Evolutionary conservation across 2,329 filamentous ascomycete species (phyloP), one percentile per base, ranked within the genome.

Genomic region (Coniochaeta ligniaria): DNA sequence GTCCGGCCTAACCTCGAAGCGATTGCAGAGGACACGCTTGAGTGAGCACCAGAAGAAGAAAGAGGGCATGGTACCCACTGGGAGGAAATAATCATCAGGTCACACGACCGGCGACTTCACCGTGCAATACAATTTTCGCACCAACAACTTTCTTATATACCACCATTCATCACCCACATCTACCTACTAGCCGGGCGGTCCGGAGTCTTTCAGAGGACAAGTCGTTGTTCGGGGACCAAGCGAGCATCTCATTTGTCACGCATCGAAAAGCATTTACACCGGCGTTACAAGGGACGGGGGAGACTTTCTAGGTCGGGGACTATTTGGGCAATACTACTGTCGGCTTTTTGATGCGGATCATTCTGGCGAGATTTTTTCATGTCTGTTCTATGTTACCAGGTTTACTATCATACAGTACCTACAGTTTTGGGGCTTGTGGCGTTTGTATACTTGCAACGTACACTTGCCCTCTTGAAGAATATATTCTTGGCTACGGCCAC

Each of bases 21-120:
- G 24, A 80, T 79, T 60, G 81, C 84, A 63, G 82, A 84, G 61
- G 83, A 84, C 64, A 72, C 74, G 9, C 69, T 74, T 59, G 76
- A 78, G 65, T 73, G 47, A 52, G 24, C n/a, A 3, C 8, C 43
- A 14, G 5, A 12, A 31, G 26, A 28, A 52, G 9, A 26, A 24
- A 22, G 26, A 17, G 47, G 24, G 47, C 22, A 17, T 31, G 6
- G 20, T 28, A 31, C 47, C 24, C 22, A 17, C 47, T 11, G 9
- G 47, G 47, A 31, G 24, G 47, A 31, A 28, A 9, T 50, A 28
- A 31, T 26, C 3, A 17, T 22, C 43, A 8, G 47, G 47, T 52
- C 24, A 31, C 24, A 52, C 24, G 4, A 52, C 24, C 8, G 9
- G 24, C 14, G 16, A 52, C 22, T 12, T 2, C 26, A 50, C 45